phyloP scores from a whole-genome alignment of 2,329 filamentous ascomycete genomes.

The Trichoderma cornu-damae region DNA sequence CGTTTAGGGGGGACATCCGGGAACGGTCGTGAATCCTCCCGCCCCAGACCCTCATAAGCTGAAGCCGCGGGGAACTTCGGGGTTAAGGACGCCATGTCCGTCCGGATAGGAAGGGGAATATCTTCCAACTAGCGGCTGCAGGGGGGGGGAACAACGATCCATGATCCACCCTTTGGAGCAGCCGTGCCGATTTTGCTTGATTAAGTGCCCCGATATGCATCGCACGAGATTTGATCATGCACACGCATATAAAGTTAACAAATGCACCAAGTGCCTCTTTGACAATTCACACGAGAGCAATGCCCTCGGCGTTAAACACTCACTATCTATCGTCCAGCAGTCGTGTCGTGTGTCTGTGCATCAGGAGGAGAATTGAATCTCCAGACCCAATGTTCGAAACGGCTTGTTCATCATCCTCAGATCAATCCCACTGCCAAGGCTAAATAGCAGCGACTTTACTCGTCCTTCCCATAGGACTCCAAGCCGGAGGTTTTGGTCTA shows the following conservation, averaged over 20 bases:
- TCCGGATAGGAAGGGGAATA: background rate
- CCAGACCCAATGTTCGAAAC: slow-evolving; percentile 69
- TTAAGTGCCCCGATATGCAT: too few relatives aligned
- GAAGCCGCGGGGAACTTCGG: slow-evolving; percentile 1
- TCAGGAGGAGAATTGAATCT: slow-evolving; percentile 79
- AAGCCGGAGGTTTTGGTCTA: slow-evolving; percentile 84
- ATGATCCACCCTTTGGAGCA: too few relatives aligned
- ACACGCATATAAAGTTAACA: too few relatives aligned
- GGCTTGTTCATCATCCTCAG: slow-evolving; percentile 70
- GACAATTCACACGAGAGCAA: too few relatives aligned
- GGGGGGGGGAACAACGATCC: too few relatives aligned
- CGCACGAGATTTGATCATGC: too few relatives aligned
- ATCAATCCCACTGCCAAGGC: slow-evolving; percentile 80
- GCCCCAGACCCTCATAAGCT: background rate
- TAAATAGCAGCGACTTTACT: slow-evolving; percentile 88
- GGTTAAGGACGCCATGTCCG: background rate
- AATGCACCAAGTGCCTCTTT: too few relatives aligned
- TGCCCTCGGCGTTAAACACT: background rate
- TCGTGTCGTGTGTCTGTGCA: background rate
- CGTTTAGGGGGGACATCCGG: background rate
- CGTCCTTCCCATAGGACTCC: slow-evolving; percentile 89
- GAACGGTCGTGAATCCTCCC: background rate
- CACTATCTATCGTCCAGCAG: background rate
- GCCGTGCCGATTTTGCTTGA: too few relatives aligned
- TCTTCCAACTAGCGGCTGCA: background rate